Evolutionary conservation across 306 rosid species (phyloP).

Genomic region (Prosopis cineraria): DNA sequence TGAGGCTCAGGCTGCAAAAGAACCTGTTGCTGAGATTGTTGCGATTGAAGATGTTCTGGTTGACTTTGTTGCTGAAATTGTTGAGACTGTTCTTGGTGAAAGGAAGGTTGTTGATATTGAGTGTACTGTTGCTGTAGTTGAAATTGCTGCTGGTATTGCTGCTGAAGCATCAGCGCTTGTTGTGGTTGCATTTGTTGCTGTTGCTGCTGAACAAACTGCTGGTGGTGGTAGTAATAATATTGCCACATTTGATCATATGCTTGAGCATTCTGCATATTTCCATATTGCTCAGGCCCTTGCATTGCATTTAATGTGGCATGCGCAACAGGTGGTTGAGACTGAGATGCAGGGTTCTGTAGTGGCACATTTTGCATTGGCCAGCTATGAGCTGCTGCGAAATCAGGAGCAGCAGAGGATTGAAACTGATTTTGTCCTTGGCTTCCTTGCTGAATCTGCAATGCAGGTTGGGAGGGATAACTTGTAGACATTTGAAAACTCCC

Average conservation of each 20-base stretch:
- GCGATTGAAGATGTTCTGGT: constrained; percentile 49
- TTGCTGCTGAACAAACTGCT: constrained; percentile 45
- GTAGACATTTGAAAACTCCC: constrained; percentile 49
- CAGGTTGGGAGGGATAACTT: constrained; percentile 44
- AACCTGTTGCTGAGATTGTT: constrained; percentile 43
- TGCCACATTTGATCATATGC: constrained; percentile 80
- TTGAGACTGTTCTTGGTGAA: constrained; percentile 47
- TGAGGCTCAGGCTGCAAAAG: constrained; percentile 45
- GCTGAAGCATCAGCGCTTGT: constrained; percentile 35
- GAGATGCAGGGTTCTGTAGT: constrained; percentile 51
- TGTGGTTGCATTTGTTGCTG: constrained; percentile 36
- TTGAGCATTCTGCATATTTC: constrained; percentile 56
- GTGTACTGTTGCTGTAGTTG: constrained; percentile 56
- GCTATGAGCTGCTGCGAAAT: constrained; percentile 34
- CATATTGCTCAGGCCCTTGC: constrained; percentile 59
- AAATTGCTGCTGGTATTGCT: constrained; percentile 44
- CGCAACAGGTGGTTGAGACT: constrained; percentile 50
- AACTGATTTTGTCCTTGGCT: constrained; percentile 57
- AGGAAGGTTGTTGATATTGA: constrained; percentile 51
- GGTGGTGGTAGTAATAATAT: constrained; percentile 79
- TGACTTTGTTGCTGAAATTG: constrained; percentile 52
- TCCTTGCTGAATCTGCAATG: constrained; percentile 52
- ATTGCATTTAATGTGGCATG: constrained; percentile 38
- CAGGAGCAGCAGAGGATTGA: constrained; percentile 50
- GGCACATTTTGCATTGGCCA: constrained; percentile 59